Evolutionary conservation across 2,329 filamentous ascomycete genomes (phyloP).

Genomic region (Hymenoscyphus albidus): DNA sequence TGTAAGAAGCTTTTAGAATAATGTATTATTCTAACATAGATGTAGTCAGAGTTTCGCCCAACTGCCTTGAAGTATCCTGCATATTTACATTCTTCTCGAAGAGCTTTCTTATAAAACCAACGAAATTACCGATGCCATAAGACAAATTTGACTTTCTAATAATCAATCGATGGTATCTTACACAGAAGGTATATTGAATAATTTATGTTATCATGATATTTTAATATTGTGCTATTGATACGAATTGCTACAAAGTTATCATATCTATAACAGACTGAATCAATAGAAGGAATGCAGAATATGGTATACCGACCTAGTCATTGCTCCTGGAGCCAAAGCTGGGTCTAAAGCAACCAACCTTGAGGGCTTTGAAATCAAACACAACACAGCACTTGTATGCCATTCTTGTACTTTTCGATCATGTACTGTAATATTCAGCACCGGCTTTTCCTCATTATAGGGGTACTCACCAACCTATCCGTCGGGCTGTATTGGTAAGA

Average conservation of each 20-base stretch:
- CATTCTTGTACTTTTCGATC: conserved; percentile 8
- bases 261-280: conserved; percentile 20
- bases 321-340: conserved; percentile 31
- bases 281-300: neutral
- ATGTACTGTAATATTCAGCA: neutral
- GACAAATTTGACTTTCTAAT: conserved; percentile 33
- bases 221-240: conserved; percentile 29
- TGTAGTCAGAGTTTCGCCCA: too few relatives aligned
- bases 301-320: conserved; percentile 33
- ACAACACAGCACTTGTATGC: conserved; percentile 36
- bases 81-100: conserved; percentile 41
- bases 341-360: conserved; percentile 25
- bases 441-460: neutral
- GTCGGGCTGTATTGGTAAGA: neutral
- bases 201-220: conserved; percentile 10
- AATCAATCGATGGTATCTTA: neutral
- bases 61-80: conserved; percentile 27
- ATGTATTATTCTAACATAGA: too few relatives aligned
- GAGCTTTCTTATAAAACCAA: conserved; percentile 39
- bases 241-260: conserved; percentile 37
- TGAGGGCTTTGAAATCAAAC: conserved; percentile 32
- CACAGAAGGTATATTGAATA: neutral
- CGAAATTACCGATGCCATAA: conserved; percentile 43
- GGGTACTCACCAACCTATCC: conserved; percentile 2
- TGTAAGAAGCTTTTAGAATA: too few relatives aligned